Evolutionary conservation across 495 filamentous ascomycete species (phyloP).

Genomic region (Penicillium crystallinum): DNA sequence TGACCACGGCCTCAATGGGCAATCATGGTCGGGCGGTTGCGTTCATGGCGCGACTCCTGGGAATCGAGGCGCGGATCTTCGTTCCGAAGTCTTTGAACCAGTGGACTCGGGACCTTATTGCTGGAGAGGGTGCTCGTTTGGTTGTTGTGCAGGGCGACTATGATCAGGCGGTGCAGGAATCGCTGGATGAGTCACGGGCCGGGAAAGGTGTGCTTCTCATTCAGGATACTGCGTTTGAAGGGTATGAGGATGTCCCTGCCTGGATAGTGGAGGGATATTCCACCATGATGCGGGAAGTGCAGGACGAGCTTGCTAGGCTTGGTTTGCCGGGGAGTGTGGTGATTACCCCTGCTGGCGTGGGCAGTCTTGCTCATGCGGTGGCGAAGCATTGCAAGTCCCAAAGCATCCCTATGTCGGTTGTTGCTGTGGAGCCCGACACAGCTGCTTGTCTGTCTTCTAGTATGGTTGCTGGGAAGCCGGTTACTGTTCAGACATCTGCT

Average conservation of each 20-base stretch:
- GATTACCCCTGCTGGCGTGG: constrained; percentile 60
- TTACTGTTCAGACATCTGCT: constrained; percentile 40
- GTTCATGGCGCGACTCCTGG: constrained; percentile 54
- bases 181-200: constrained; percentile 28
- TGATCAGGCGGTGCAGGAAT: constrained; percentile 51
- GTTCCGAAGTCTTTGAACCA: constrained; percentile 51
- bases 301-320: constrained; percentile 43
- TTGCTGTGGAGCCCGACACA: constrained; percentile 60
- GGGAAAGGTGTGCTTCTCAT: constrained; percentile 47
- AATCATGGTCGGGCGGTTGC: constrained; percentile 71
- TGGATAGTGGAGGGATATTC: constrained; percentile 73
- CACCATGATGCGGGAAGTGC: constrained; percentile 60
- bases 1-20: constrained; percentile 59
- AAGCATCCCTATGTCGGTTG: constrained; percentile 30
- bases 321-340: constrained; percentile 33
- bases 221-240: constrained; percentile 58
- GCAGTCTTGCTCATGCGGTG: constrained; percentile 59
- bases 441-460: constrained; percentile 55
- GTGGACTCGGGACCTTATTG: constrained; percentile 48
- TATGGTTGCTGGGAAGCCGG: constrained; percentile 39
- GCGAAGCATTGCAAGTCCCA: constrained; percentile 51
- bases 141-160: constrained; percentile 52
- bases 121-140: constrained; percentile 52
- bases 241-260: constrained; percentile 57
- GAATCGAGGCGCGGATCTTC: constrained; percentile 46